Base-by-base conservation (phyloP, 192 early-diverging fungal species). In the Chytriomyces confervae region DNA sequence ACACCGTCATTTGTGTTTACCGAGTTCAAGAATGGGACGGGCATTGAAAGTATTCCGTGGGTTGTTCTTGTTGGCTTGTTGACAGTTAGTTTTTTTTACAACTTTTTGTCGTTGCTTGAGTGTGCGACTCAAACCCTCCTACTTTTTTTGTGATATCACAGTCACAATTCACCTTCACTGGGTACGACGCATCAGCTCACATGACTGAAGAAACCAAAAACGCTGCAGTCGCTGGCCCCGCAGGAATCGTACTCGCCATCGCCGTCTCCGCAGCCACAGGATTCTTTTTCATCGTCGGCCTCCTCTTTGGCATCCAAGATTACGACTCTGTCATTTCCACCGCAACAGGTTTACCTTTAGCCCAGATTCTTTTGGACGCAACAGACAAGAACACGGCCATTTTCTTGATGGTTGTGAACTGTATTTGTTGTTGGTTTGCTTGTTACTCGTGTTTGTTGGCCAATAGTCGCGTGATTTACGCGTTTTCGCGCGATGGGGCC, bases 121-220 rank as follows among this genome's bases (percentile, higher is more conserved):
- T 27, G 24, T 27, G 0, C 45, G 69, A 10, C 49, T 49, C 70
- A 47, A 2, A 51, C 70, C 23, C 63, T 50, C 20, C 68, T 44
- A 57, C n/a, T 36, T 10, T 65, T n/a, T 36, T 65, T 20, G 36
- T 57, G 0, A 45, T 0, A 47, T 29, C 11, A 68, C 50, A 70
- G 69, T 53, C 72, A 3, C 72, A 74, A 63, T 74, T 67, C 65
- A 65, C 75, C 6, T 67, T 67, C 27, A 77, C 70, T 24, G 84
- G 84, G 9, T 85, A 79, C 71, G 84, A 85, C 57, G 57, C 83
- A 11, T 62, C 62, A 4, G 82, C 81, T 5, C 84, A 85, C 66
- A 62, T 85, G 63, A 63, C 81, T 29, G 84, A 85, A 66, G 84
- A 85, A 61, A 84, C 84, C 27, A 63, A 75, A 46, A 20, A 49